These are phyloP conservation scores for Fusarium buxicola DNA, from an alignment of 2,329 filamentous ascomycete genomes.

Conservation along the genomic window DNA sequence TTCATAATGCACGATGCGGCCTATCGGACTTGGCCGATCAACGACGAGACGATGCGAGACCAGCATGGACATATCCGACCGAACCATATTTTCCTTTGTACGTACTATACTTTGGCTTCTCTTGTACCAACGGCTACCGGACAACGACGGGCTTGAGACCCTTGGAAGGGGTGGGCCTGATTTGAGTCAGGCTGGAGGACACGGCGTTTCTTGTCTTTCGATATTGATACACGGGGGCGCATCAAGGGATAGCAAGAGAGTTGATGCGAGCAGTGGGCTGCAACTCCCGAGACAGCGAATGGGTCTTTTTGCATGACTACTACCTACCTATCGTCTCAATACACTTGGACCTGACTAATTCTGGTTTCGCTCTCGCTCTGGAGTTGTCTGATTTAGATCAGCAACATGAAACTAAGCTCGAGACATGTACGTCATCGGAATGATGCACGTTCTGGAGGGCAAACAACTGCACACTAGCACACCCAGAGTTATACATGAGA, in stretches of 20 bases:
- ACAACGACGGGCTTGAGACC: slow-evolving; percentile 27
- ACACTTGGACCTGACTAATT: slow-evolving; percentile 10
- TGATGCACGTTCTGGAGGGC: background rate
- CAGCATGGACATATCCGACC: slow-evolving; percentile 49
- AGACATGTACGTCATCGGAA: slow-evolving; percentile 11
- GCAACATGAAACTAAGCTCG: background rate
- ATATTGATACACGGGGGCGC: slow-evolving; percentile 40
- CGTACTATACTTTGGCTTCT: slow-evolving; percentile 44
- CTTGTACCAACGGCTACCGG: slow-evolving; percentile 43
- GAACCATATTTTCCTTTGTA: slow-evolving; percentile 46
- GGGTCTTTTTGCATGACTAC: slow-evolving; percentile 41
- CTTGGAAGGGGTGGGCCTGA: slow-evolving; percentile 27
- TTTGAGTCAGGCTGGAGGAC: slow-evolving; percentile 34
- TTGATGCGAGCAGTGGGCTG: slow-evolving; percentile 45
- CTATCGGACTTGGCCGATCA: slow-evolving; percentile 42
- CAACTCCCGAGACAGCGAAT: slow-evolving; percentile 30
- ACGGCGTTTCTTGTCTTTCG: slow-evolving; percentile 39
- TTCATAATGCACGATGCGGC: slow-evolving; percentile 49
- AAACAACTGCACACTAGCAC: background rate
- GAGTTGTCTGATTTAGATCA: no score
- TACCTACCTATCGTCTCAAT: slow-evolving; percentile 33
- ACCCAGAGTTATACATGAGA: background rate
- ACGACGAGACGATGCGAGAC: slow-evolving; percentile 49
- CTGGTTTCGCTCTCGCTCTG: background rate
- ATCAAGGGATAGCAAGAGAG: slow-evolving; percentile 34